Conservation (phyloP, 164 flowering plant species). For the Taxillus chinensis region DNA sequence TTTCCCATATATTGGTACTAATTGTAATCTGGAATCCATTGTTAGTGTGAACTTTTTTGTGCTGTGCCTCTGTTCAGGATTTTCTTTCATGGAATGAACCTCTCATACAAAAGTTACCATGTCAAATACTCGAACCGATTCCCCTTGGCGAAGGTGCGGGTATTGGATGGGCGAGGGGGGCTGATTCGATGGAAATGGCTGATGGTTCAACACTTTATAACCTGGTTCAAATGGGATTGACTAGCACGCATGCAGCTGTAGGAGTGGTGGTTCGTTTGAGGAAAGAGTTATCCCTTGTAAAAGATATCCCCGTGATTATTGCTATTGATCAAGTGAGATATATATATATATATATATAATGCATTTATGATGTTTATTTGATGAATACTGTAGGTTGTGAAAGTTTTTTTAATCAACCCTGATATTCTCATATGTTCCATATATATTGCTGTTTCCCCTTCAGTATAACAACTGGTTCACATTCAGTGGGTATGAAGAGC, state of each 20-base stretch:
- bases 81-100: constrained; percentile 64
- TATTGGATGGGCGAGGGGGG: constrained; percentile 76
- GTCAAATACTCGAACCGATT: constrained; percentile 74
- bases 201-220: constrained; percentile 75
- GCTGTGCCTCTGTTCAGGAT: constrained; percentile 42
- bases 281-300: constrained; percentile 76
- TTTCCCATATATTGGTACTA: too few relatives aligned
- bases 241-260: constrained; percentile 77
- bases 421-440: neutral
- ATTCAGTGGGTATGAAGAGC: constrained; percentile 74
- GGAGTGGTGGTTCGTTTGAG: constrained; percentile 85
- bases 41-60: neutral
- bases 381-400: neutral
- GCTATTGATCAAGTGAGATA: constrained; percentile 81
- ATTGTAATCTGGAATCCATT: too few relatives aligned
- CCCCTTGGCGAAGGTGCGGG: constrained; percentile 98
- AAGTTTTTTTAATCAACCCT: neutral
- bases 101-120: constrained; percentile 44
- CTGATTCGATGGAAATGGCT: constrained; percentile 69
- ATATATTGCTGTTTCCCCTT: constrained; percentile 7
- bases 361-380: neutral
- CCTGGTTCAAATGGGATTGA: constrained; percentile 66
- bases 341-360: neutral
- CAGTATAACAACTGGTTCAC: constrained; percentile 98
- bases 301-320: constrained; percentile 75